Evolutionary conservation across 2,329 filamentous ascomycete species (phyloP).

Genomic region (Coniella lustricola): DNA sequence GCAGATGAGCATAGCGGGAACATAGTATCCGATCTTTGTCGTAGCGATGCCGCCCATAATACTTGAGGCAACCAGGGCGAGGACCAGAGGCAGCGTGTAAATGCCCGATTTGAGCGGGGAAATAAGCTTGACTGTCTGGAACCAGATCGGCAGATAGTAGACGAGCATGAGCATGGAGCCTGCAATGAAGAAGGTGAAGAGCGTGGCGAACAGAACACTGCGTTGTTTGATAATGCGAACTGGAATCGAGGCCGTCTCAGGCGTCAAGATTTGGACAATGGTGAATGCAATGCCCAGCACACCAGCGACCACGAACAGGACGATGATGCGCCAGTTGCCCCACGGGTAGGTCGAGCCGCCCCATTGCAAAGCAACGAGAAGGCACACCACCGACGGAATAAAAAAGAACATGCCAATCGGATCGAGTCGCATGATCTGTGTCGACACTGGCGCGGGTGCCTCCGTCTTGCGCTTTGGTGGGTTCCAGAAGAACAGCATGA

Average conservation of each 20-base stretch:
- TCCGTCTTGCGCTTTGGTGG: slow-evolving; percentile 28
- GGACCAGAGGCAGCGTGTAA: slow-evolving; percentile 49
- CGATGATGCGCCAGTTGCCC: slow-evolving; percentile 45
- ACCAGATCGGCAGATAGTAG: slow-evolving; percentile 50
- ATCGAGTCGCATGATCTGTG: slow-evolving; percentile 47
- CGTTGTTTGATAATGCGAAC: slow-evolving; percentile 47
- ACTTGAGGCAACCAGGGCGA: slow-evolving; percentile 47
- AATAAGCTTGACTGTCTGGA: slow-evolving; percentile 50
- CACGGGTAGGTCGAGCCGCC: slow-evolving; percentile 48
- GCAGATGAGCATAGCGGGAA: slow-evolving; percentile 47
- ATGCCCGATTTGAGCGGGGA: slow-evolving; percentile 48
- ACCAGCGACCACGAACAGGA: slow-evolving; percentile 33
- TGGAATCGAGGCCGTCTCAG: slow-evolving; percentile 51
- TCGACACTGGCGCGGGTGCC: slow-evolving; percentile 24
- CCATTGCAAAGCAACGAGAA: slow-evolving; percentile 59
- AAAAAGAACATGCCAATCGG: slow-evolving; percentile 54
- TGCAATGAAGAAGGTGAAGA: slow-evolving; percentile 40
- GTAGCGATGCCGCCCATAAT: slow-evolving; percentile 41
- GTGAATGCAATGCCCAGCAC: slow-evolving; percentile 40
- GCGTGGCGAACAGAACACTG: slow-evolving; percentile 42
- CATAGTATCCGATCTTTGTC: slow-evolving; percentile 52
- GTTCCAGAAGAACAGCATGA: slow-evolving; percentile 42
- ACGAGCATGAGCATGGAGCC: slow-evolving; percentile 47
- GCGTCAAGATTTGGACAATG: slow-evolving; percentile 44
- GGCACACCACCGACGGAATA: slow-evolving; percentile 50